Evolutionary conservation across 257 asterid species (phyloP), one percentile per base, ranked within the genome.

Genomic region (Lithospermum erythrorhizon): DNA sequence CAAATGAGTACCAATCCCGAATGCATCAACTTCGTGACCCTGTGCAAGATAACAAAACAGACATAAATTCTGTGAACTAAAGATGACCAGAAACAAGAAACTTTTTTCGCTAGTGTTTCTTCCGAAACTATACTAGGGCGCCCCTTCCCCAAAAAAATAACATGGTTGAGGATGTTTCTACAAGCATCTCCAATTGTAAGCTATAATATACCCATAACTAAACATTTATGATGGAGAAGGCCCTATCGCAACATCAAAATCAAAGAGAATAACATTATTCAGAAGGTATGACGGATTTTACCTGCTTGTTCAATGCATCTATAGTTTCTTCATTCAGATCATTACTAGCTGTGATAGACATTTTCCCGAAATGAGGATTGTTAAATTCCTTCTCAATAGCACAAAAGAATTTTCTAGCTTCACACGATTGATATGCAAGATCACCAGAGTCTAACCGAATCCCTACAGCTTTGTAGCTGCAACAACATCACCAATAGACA

Each of bases 271-370:
- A 0, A 27, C 0, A 27, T 27, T 27, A 2, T 27, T 27, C 32
- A 27, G 32, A 27, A 27, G 32, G 4, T 27, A 5, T 24, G 27
- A 7, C 56, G 19, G 23, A 63, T 21, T 27, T 69, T 73, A 86
- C 98, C 96, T 91, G 98, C 73, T 91, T 91, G 82, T 91, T 91
- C 67, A 91, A 78, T 30, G 93, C 96, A 79, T 91, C 98, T 68
- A 91, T 56, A 29, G 98, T 91, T 83, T 88, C 98, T 77, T 91
- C 98, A 74, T 88, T 88, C 67, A 91, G 96, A 61, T 91, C 98
- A 66, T 91, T 91, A 76, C 98, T 91, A 47, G 98, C 98, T 5
- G 96, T 86, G 61, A 91, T 88, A 68, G 73, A 61, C 56, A 56
- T 91, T 81, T 75, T 85, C 66, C 95, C 94, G 70, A 91, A 91